Evolutionary conservation across 2,329 filamentous ascomycete species (phyloP).

Genomic region (Epichloe aotearoae): DNA sequence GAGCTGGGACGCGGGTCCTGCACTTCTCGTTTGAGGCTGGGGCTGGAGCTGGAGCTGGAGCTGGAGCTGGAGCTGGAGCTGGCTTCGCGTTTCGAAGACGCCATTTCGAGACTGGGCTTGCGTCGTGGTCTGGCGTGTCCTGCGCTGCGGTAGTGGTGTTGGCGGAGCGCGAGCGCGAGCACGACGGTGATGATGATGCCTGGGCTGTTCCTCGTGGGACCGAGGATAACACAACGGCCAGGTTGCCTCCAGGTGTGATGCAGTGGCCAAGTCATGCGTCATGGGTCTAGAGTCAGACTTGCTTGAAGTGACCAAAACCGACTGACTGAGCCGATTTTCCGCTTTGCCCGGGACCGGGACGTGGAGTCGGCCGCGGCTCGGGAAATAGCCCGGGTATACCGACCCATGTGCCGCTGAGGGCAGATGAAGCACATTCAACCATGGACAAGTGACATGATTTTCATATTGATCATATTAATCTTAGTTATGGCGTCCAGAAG

Average conservation of each 20-base stretch:
- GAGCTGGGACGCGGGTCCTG: slow-evolving; percentile 49
- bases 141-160: slow-evolving; percentile 1
- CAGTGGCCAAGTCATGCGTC: slow-evolving; percentile 4
- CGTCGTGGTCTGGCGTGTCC: background rate
- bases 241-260: slow-evolving; percentile 1
- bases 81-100: slow-evolving; percentile 5
- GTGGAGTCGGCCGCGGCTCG: background rate
- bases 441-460: background rate
- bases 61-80: background rate
- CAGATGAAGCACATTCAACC: background rate
- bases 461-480: too few species aligned
- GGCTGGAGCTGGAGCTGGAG: too few species aligned
- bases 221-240: background rate
- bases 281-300: background rate
- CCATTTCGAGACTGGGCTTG: background rate
- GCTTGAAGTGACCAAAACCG: background rate
- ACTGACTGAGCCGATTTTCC: slow-evolving; percentile 1
- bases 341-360: slow-evolving; percentile 2
- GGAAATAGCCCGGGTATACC: background rate
- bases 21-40: slow-evolving; percentile 10
- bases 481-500: too few species aligned
- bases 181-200: background rate
- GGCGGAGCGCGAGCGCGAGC: background rate
- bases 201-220: background rate
- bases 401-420: background rate